Percentiles rank a stretch among this genome's conserved stretches.
Conservation (phyloP, 2,329 filamentous ascomycete species). For the Colletotrichum incanum region DNA sequence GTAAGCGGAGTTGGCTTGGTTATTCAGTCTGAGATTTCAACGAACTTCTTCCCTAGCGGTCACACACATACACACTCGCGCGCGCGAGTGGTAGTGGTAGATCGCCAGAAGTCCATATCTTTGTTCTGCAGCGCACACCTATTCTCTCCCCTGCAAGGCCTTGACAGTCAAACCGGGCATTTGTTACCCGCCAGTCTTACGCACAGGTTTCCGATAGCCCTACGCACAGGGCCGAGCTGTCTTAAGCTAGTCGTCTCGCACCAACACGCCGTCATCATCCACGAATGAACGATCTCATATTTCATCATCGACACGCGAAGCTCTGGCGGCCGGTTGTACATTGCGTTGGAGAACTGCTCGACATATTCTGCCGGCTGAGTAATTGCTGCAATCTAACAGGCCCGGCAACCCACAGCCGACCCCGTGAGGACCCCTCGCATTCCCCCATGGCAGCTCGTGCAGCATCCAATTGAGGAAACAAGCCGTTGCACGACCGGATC, state of each 20-base stretch:
- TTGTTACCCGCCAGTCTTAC: constrained; percentile 21
- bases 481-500: constrained; percentile 39
- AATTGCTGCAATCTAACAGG: constrained; percentile 49
- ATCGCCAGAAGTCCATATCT: constrained; percentile 21
- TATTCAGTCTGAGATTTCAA: constrained; percentile 6
- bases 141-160: not conserved
- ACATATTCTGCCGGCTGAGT: constrained; percentile 45
- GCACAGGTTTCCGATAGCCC: constrained; percentile 34
- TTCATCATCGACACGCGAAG: constrained; percentile 43
- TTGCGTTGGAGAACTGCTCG: constrained; percentile 28
- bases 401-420: constrained; percentile 31
- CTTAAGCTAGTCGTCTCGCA: constrained; percentile 28
- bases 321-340: constrained; percentile 32
- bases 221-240: constrained; percentile 38
- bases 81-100: not conserved
- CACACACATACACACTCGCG: not conserved
- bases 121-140: not conserved
- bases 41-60: not conserved
- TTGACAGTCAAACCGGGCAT: not conserved
- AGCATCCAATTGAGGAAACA: constrained; percentile 31
- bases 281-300: constrained; percentile 44
- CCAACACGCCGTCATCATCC: constrained; percentile 37
- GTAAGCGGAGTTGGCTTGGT: constrained; percentile 17
- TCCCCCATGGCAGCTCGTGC: constrained; percentile 33
- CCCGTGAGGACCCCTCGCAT: constrained; percentile 37